Evolutionary conservation across 192 early-diverging fungal genomes (phyloP).

Genomic region (Coemansia sp.): DNA sequence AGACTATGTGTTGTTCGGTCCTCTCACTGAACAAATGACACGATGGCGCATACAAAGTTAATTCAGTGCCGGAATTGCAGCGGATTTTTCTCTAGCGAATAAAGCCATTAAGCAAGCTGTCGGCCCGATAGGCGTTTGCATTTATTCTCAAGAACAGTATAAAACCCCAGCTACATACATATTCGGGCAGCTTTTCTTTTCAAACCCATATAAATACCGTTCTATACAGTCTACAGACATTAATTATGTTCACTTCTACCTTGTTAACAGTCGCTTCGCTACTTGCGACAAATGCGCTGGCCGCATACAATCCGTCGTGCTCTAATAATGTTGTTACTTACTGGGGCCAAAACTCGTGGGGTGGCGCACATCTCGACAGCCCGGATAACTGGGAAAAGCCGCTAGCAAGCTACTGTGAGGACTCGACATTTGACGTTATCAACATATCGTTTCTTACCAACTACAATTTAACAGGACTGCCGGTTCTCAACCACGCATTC

Average conservation of each 20-base stretch:
- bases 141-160: background rate
- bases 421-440: constrained; percentile 54
- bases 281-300: background rate
- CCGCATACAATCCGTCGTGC: constrained; percentile 26
- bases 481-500: constrained; percentile 68
- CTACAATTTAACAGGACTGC: constrained; percentile 57
- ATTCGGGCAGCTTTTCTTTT: background rate
- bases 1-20: constrained; percentile 1
- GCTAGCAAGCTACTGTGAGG: constrained; percentile 59
- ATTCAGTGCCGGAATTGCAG: background rate
- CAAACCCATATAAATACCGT: background rate
- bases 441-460: constrained; percentile 64
- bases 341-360: constrained; percentile 63
- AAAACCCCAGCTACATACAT: background rate
- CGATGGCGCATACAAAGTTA: background rate
- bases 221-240: background rate
- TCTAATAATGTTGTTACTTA: constrained; percentile 58
- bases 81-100: background rate
- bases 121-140: background rate
- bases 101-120: background rate
- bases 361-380: constrained; percentile 52
- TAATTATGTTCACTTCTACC: background rate
- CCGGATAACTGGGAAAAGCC: constrained; percentile 45
- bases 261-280: background rate
- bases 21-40: background rate